Evolutionary conservation across 2,329 filamentous ascomycete genomes (phyloP).

Genomic region (Tolypocladium endophyticum): DNA sequence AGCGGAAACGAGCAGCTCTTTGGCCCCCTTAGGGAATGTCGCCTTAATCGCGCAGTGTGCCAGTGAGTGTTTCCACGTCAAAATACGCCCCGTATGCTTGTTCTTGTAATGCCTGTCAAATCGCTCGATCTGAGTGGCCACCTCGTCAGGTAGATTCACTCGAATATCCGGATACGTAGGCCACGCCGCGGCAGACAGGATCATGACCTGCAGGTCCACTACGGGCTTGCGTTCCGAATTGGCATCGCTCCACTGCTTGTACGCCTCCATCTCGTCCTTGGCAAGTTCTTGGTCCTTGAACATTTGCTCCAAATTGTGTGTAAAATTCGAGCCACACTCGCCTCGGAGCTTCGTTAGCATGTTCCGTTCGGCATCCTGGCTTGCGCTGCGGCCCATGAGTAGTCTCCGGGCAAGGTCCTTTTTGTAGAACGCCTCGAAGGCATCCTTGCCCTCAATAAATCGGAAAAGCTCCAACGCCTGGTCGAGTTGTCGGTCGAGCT

Average conservation of each 20-base stretch:
- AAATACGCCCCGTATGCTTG: slow-evolving; percentile 78
- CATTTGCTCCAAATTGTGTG: slow-evolving; percentile 97
- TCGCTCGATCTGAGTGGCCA: slow-evolving; percentile 64
- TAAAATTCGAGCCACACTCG: slow-evolving; percentile 90
- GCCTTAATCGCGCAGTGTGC: slow-evolving; percentile 82
- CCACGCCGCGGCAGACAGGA: slow-evolving; percentile 89
- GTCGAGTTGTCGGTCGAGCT: slow-evolving; percentile 85
- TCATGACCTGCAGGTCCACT: slow-evolving; percentile 66
- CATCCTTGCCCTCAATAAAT: slow-evolving; percentile 93
- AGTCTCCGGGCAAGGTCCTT: slow-evolving; percentile 85
- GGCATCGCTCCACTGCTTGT: slow-evolving; percentile 57
- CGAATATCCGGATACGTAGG: slow-evolving; percentile 71
- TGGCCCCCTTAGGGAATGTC: slow-evolving; percentile 65
- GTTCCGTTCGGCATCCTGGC: slow-evolving; percentile 86
- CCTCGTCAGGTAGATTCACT: slow-evolving; percentile 64
- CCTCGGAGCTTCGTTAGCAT: slow-evolving; percentile 88
- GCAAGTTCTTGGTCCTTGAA: slow-evolving; percentile 96
- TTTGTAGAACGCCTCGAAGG: slow-evolving; percentile 99
- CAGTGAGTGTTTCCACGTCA: slow-evolving; percentile 90
- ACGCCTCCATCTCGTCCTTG: slow-evolving; percentile 85
- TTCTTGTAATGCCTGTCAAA: slow-evolving; percentile 81
- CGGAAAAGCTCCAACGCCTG: slow-evolving; percentile 90
- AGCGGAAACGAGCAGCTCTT: slow-evolving; percentile 82
- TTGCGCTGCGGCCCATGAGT: slow-evolving; percentile 85
- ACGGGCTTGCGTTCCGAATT: slow-evolving; percentile 35